Evolutionary conservation across 2,329 filamentous ascomycete species (phyloP).

Genomic region (Tricladium varicosporioides): DNA sequence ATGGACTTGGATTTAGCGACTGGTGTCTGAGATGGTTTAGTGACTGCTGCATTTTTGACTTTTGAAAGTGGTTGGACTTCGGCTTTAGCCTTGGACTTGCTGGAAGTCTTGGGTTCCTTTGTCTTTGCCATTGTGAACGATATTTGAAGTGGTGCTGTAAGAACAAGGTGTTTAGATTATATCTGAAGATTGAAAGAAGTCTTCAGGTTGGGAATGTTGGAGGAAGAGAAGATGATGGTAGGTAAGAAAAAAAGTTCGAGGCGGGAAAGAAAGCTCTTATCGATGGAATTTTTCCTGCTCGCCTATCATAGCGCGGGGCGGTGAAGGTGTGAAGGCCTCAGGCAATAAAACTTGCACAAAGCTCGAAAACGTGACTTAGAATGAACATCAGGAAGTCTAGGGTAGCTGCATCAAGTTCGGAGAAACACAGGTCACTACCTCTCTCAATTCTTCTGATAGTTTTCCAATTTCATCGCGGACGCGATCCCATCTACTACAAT

Average conservation of each 20-base stretch:
- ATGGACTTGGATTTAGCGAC: conserved; percentile 67
- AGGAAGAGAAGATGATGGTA: conserved; percentile 14
- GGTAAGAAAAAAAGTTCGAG: conserved; percentile 16
- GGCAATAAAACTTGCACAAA: neutral
- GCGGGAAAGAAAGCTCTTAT: conserved; percentile 31
- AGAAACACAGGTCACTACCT: conserved; percentile 3
- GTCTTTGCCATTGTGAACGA: conserved; percentile 60
- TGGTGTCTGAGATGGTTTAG: conserved; percentile 64
- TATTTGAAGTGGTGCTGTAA: too few relatives aligned
- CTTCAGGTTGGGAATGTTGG: conserved; percentile 11
- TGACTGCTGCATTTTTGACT: conserved; percentile 65
- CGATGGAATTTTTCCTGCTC: conserved; percentile 22
- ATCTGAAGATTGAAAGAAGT: conserved; percentile 1
- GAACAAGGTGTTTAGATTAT: conserved; percentile 1
- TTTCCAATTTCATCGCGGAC: neutral
- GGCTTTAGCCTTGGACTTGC: conserved; percentile 47
- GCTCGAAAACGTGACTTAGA: conserved; percentile 10
- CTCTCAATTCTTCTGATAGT: conserved; percentile 4
- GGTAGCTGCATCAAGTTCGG: conserved; percentile 8
- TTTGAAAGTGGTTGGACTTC: conserved; percentile 48
- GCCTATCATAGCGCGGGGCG: conserved; percentile 20
- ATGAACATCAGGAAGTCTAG: neutral
- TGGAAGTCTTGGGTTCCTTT: conserved; percentile 58
- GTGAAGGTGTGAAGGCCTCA: too few relatives aligned
- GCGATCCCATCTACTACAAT: conserved; percentile 12